Evolutionary conservation across 768 basidiomycete species (phyloP), one percentile per base, ranked within the genome.

Genomic region (Lentinus brumalis): DNA sequence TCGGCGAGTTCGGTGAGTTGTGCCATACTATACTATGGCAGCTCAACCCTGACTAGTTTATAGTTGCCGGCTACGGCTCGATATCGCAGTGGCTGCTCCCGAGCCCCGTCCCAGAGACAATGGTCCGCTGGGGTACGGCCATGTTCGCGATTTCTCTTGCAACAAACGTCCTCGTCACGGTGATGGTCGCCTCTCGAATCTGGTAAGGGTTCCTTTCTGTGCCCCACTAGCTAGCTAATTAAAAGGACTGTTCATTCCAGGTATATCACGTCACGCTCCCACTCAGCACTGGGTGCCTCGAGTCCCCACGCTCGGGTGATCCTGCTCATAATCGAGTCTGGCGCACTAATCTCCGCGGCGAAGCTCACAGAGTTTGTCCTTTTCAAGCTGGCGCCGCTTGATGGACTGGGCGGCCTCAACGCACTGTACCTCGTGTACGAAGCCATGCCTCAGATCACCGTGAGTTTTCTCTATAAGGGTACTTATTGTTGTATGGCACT

Each of bases 341-440:
- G 61, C 3, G 45, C 56, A 14, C 45, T 64, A 16, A 55, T 64
- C 54, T 31, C 62, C 16, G 54, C 56, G 4, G 59, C 58, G 0
- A 64, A 64, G 59, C 12, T 64, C 40, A 39, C 47, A 41, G 62
- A 64, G 54, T 64, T 64, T 47, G 30, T 50, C 1, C 45, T 64
- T 29, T 64, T 60, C 59, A 26, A 56, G 50, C 32, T 56, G 31
- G 58, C 51, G 15, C 61, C 61, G 21, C 44, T 30, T 21, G 56
- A 56, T 16, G 52, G 56, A 10, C 15, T 56, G 7, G 21, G 15
- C 10, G 61, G 56, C 12, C 39, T 54, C 18, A 59, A 64, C 50
- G 55, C 58, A 16, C 31, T 64, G 26, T 60, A 64, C 40, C 56
- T 64, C 59, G 54, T 64, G 21, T 59, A 61, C 57, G 62, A 64